Base-by-base conservation (phyloP, 345 rosid species). In the Reutealis trisperma region DNA sequence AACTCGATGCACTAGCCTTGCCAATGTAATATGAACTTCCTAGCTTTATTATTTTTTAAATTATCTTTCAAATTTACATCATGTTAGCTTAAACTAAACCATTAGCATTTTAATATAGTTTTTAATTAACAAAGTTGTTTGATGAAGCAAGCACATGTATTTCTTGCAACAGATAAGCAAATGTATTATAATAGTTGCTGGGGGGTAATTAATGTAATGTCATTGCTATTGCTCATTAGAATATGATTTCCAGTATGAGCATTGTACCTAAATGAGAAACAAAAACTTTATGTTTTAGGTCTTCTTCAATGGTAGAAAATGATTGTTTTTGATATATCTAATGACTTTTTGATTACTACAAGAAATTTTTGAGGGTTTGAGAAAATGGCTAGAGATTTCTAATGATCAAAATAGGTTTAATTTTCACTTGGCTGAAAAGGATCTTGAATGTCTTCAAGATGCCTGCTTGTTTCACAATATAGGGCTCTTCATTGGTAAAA, bases 391-490 rank as follows among this genome's bases (percentile, higher is more conserved):
- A 22, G 83, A 79, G 78, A 79, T 79, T 71, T 77, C 55, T 49
- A 59, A 68, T 25, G 25, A 73, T 77, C 85, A 81, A 70, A 63
- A 49, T 76, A 78, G 78, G 41, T 67, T 83, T 70, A 59, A 52
- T 7, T 58, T 74, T 76, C 58, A 73, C 61, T 78, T 89, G 72
- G 87, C 80, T 44, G 85, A 79, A 60, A 90, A 87, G 78, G 87
- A 88, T 84, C 85, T 89, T 74, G 94, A 90, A 80, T 88, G 86
- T 76, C 90, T 92, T 42, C 87, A 89, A 82, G 97, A 90, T 81
- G 92, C 97, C 18, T 92, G 94, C 77, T 85, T 89, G 81, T 92
- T 92, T 78, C 97, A 92, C 81, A 86, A 83, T 74, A 77, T 88
- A 12, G 97, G 97, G 57, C 81, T 84, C 61, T 77, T 83, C 77